Evolutionary conservation across 1,139 yeast species (phyloP), one percentile per base, ranked within the genome.

Genomic region (Candida sanyaensis): DNA sequence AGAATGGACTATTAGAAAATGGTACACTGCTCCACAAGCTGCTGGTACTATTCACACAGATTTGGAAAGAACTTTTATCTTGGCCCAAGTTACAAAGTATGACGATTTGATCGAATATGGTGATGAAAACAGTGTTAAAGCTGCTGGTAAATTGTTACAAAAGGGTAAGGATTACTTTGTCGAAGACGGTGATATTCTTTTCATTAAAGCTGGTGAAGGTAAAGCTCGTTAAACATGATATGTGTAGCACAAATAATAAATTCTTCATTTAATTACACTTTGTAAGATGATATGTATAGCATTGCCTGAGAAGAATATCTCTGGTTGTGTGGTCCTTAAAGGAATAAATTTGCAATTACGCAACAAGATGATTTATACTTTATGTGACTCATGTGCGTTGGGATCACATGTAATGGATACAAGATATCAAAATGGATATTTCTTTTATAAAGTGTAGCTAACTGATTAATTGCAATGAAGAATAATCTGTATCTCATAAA

Each of bases 121-220:
- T 58, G 96, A 88, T 64, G 99, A 93, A 68, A 75, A 76, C 50
- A 80, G 89, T 48, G 96, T 92, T 62, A 88, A 86, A 73, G 86
- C 98, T 50, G 92, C 92, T 52, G 99, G 99, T 74, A 93, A 93
- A 74, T 82, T 93, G 65, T 71, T 82, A 70, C 88, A 81, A 66
- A 93, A 93, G 84, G 99, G 99, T 80, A 95, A 93, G 73, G 98
- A 92, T 58, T 93, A 95, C 66, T 93, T 83, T 55, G 97, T 95
- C 55, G 77, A 72, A 57, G 80, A 75, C 59, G 80, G 97, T 68
- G 98, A 92, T 68, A 80, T 93, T 62, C 85, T 92, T 60, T 92
- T 86, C 76, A 88, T 92, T 79, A 88, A 96, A 79, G 91, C 97
- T 54, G 97, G 96, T 69, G 96, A 96, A 51, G 97, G 97, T 75